Percentiles rank a stretch among this genome's conserved stretches.
Conservation (phyloP, 169 alveolate genomes). For the Ichthyophthirius multifiliis region DNA sequence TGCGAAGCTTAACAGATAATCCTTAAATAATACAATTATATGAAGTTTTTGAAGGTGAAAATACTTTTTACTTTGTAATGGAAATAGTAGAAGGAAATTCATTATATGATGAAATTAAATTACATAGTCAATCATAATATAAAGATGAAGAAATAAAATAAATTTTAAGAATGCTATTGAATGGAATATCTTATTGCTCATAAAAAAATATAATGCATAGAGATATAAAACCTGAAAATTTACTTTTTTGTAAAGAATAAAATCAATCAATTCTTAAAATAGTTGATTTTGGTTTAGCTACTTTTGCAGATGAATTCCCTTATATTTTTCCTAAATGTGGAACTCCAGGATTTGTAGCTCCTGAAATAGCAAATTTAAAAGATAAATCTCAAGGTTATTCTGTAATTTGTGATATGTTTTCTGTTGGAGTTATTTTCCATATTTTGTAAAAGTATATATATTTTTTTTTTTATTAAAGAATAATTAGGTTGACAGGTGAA, state of each 20-base stretch:
- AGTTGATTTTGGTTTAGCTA: slow-evolving; percentile 67
- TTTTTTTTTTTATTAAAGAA: too few species aligned
- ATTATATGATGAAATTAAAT: slow-evolving; percentile 51
- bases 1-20: slow-evolving; percentile 48
- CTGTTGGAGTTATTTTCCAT: slow-evolving; percentile 62
- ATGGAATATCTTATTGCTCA: slow-evolving; percentile 63
- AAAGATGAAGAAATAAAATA: slow-evolving; percentile 49
- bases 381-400: slow-evolving; percentile 41
- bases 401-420: slow-evolving; percentile 47
- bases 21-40: slow-evolving; percentile 56
- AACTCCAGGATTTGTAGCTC: slow-evolving; percentile 66
- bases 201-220: slow-evolving; percentile 66
- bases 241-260: slow-evolving; percentile 51
- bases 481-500: slow-evolving; percentile 50
- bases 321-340: slow-evolving; percentile 52
- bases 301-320: slow-evolving; percentile 31
- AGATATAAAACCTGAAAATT: slow-evolving; percentile 81
- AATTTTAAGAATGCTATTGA: slow-evolving; percentile 50
- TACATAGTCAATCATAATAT: slow-evolving; percentile 28
- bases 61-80: slow-evolving; percentile 52
- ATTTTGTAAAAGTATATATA: slow-evolving; percentile 26
- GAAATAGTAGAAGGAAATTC: slow-evolving; percentile 60
- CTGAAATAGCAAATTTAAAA: slow-evolving; percentile 46
- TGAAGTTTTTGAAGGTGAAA: slow-evolving; percentile 59
- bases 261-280: slow-evolving; percentile 46